Evolutionary conservation across 176 grass and related monocot species (phyloP).

Genomic region (Paspalum vaginatum): DNA sequence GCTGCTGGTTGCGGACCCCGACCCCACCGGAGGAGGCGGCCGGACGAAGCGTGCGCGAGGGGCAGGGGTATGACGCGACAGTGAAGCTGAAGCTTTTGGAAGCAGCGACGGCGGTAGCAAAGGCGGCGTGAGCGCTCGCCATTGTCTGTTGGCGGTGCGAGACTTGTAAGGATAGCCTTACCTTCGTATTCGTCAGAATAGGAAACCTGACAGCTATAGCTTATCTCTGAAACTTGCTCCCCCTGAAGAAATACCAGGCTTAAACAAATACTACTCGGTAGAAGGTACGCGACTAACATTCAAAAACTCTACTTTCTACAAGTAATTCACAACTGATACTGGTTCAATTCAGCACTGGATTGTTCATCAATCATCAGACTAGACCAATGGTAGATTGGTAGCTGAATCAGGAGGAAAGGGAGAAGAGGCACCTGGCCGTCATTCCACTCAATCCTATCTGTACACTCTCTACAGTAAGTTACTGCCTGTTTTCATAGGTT

Average conservation of each 20-base stretch:
- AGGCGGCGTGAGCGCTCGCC: slow-evolving; percentile 18
- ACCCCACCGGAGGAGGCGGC: neutral
- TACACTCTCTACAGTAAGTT: slow-evolving; percentile 38
- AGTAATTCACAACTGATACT: slow-evolving; percentile 7
- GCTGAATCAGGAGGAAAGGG: neutral
- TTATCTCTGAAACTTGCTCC: neutral
- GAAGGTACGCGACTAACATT: neutral
- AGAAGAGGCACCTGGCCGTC: neutral
- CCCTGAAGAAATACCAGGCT: neutral
- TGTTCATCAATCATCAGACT: neutral
- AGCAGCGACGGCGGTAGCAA: slow-evolving; percentile 1
- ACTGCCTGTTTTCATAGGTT: neutral
- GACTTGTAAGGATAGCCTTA: neutral
- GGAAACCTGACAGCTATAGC: neutral
- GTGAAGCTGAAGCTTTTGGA: slow-evolving; percentile 1
- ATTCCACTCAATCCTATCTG: neutral
- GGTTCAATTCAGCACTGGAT: neutral
- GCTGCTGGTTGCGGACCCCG: neutral
- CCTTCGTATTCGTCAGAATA: neutral
- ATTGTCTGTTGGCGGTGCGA: neutral
- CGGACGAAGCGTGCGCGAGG: neutral
- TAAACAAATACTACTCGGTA: no score
- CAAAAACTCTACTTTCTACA: slow-evolving; percentile 2
- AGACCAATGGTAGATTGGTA: neutral
- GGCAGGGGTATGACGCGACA: neutral